These are phyloP conservation scores for Colletotrichum sp. DNA, from an alignment of 2,329 filamentous ascomycete species.

Conservation along the genomic window DNA sequence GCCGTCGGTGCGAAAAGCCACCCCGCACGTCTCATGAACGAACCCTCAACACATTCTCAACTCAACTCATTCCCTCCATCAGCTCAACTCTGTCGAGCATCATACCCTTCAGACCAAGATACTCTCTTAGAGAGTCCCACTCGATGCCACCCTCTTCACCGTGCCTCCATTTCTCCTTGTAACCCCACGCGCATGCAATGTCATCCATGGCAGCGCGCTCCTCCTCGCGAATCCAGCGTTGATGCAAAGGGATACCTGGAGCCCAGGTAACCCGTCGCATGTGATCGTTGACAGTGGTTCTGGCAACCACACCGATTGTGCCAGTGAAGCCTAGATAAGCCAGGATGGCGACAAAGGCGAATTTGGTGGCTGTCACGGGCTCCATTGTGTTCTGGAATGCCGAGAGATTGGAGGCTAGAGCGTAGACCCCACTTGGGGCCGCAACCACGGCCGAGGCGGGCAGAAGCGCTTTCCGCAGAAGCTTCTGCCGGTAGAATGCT, in stretches of 20 bases:
- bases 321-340: constrained; percentile 84
- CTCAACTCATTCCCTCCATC: constrained; percentile 81
- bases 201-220: constrained; percentile 87
- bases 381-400: constrained; percentile 79
- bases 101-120: constrained; percentile 84
- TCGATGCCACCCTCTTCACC: constrained; percentile 92
- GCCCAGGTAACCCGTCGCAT: constrained; percentile 94
- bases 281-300: constrained; percentile 90
- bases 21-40: constrained; percentile 16
- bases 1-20: neutral
- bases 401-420: constrained; percentile 70
- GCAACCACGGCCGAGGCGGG: constrained; percentile 60
- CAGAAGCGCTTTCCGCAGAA: constrained; percentile 66
- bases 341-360: constrained; percentile 80
- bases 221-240: constrained; percentile 88
- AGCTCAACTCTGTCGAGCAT: constrained; percentile 86
- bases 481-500: constrained; percentile 70
- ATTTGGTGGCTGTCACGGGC: constrained; percentile 71
- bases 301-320: constrained; percentile 81
- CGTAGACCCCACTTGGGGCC: constrained; percentile 72
- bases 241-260: constrained; percentile 76
- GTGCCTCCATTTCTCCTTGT: constrained; percentile 76
- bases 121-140: constrained; percentile 86
- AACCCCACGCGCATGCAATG: constrained; percentile 90
- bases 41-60: constrained; percentile 7